Evolutionary conservation across 2,329 filamentous ascomycete species (phyloP).

Genomic region (Fusarium sp.): DNA sequence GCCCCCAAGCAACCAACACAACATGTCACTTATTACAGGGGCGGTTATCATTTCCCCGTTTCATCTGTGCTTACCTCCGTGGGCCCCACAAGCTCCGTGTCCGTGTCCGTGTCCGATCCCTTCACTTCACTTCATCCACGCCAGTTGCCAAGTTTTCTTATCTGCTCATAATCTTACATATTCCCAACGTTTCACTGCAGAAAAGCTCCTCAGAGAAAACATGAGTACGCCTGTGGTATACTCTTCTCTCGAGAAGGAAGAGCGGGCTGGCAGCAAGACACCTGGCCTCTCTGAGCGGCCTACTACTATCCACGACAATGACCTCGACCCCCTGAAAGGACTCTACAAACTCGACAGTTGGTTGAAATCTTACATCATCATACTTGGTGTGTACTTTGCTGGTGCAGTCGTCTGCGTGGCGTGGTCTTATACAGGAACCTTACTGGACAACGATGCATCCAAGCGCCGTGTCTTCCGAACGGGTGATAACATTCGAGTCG

Average conservation of each 20-base stretch:
- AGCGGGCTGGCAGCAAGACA: constrained; percentile 18
- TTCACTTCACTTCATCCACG: no score
- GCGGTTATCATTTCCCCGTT: constrained; percentile 23
- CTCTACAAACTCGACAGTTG: constrained; percentile 34
- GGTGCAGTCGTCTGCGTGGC: constrained; percentile 18
- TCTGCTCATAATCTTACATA: no score
- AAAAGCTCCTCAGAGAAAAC: not conserved
- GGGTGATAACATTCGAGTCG: constrained; percentile 9
- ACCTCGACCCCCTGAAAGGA: constrained; percentile 10
- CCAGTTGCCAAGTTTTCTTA: not conserved
- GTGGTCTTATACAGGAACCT: constrained; percentile 36
- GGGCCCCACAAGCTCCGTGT: constrained; percentile 24
- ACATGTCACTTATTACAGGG: not conserved
- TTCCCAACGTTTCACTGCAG: not conserved
- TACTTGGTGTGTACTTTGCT: constrained; percentile 16
- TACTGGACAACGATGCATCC: constrained; percentile 30
- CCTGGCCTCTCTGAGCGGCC: not conserved
- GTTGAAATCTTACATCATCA: constrained; percentile 32
- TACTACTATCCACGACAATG: not conserved
- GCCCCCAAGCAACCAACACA: no score
- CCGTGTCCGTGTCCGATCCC: constrained; percentile 31
- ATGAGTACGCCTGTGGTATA: constrained; percentile 32
- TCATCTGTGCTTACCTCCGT: constrained; percentile 16
- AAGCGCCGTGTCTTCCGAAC: constrained; percentile 39
- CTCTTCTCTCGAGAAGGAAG: constrained; percentile 34